Evolutionary conservation across 1,284 basidiomycete genomes (phyloP), one percentile per base, ranked within the genome.

Genomic region (Takashimella koratensis): DNA sequence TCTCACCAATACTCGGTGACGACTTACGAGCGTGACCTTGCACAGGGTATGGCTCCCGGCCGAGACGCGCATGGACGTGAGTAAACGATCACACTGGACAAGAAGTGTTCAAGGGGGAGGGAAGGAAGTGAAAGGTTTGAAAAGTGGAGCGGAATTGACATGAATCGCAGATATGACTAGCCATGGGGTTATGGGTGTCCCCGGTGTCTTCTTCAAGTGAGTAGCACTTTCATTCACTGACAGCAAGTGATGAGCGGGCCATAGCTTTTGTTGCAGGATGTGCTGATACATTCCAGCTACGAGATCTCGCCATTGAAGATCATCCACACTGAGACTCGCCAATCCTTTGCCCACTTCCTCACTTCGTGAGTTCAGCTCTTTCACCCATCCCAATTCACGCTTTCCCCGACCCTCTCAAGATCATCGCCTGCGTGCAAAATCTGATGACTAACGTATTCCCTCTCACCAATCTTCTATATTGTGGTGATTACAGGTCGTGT

Each of bases 281-380:
- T n/a, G n/a, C n/a, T n/a, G n/a, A n/a, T 43, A 12, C 13, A 16
- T 36, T 12, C 3, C 43, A 73, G 71, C 79, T 95, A 88, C 73
- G 96, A 99, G 73, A 98, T 98, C 70, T 95, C 91, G n/a, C 94
- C 93, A 2, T 90, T 97, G 70, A 85, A 90, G 52, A 87, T 97
- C 45, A 86, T 92, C 21, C 91, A 96, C 70, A 82, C 83, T n/a
- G 93, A 96, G 72, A 86, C 83, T 40, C 83, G 92, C 53, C 91
- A 96, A 76, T 90, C 90, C 1, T 94, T 98, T 71, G 92, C 94
- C 5, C 96, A 98, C 77, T 98, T 98, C 81, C 77, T 98, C 40
- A 96, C 93, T 36, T 95, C 91, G 88, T 93, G 64, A 72, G 90
- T 82, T 11, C n/a, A n/a, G n/a, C n/a, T n/a, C n/a, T n/a, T n/a